A percentile compares a stretch with the other conserved stretches of the same genome.
Conservation (phyloP, 2,329 filamentous ascomycete species). For the Claviceps sp. region DNA sequence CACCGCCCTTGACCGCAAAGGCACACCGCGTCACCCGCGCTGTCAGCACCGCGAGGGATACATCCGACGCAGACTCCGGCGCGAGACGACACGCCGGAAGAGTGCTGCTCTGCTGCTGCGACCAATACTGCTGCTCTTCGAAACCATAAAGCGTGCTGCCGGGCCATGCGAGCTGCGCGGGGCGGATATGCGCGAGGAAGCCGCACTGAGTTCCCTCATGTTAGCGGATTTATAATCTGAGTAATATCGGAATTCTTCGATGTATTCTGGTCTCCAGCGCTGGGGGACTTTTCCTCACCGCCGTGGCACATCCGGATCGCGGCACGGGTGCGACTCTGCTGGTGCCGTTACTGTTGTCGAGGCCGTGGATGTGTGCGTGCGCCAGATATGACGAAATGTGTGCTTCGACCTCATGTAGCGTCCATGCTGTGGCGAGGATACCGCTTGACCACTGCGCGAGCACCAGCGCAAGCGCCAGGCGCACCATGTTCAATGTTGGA, state of each 20-base stretch:
- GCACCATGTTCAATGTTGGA: conserved; percentile 1
- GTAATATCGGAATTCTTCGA: no score
- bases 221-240: background rate
- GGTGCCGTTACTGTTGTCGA: conserved; percentile 1
- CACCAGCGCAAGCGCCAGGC: background rate
- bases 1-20: conserved; percentile 21
- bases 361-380: no score
- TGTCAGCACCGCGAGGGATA: conserved; percentile 15
- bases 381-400: conserved; percentile 7
- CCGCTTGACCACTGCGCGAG: background rate
- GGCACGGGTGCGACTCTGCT: background rate
- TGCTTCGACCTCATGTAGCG: conserved; percentile 5
- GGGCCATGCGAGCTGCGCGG: conserved; percentile 8
- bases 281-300: background rate
- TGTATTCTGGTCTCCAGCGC: background rate
- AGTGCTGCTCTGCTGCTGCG: conserved; percentile 11
- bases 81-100: conserved; percentile 13
- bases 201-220: conserved; percentile 6
- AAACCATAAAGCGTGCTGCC: conserved; percentile 8
- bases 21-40: conserved; percentile 15
- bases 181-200: conserved; percentile 10
- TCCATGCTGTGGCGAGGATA: background rate
- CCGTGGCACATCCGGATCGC: conserved; percentile 1
- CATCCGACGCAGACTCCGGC: conserved; percentile 12
- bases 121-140: conserved; percentile 11